These are phyloP conservation scores for Tetrahymena thermophila DNA, from an alignment of 73 alveolate species.

Conservation along the genomic window DNA sequence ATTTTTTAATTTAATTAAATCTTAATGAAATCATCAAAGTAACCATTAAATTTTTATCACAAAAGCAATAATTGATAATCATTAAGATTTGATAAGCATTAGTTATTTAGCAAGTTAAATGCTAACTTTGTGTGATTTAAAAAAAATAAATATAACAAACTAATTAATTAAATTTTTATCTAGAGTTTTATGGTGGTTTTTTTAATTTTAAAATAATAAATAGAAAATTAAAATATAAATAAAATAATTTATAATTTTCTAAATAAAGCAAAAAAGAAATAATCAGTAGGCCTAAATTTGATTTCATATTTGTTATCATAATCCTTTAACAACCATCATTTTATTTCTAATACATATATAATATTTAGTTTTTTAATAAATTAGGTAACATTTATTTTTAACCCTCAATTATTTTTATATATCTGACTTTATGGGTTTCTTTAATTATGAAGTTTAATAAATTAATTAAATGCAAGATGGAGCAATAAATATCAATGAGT, in stretches of 20 bases:
- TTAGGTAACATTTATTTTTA: background rate
- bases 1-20: background rate
- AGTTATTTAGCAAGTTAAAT: too few relatives aligned
- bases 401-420: background rate
- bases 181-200: background rate
- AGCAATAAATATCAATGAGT: background rate
- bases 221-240: background rate
- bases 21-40: background rate
- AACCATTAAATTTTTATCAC: background rate
- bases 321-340: background rate
- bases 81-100: too few relatives aligned
- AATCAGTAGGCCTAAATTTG: background rate
- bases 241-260: background rate
- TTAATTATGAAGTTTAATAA: background rate
- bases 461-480: background rate
- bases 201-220: too few relatives aligned
- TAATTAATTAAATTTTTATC: too few relatives aligned
- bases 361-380: background rate
- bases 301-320: background rate
- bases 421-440: slow-evolving; percentile 2
- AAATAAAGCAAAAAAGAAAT: background rate
- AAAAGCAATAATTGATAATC: background rate
- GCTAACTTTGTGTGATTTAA: too few relatives aligned
- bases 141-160: too few relatives aligned
- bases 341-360: background rate